Evolutionary conservation across 495 filamentous ascomycete genomes (phyloP).

Genomic region (Penicillium mononematosum): DNA sequence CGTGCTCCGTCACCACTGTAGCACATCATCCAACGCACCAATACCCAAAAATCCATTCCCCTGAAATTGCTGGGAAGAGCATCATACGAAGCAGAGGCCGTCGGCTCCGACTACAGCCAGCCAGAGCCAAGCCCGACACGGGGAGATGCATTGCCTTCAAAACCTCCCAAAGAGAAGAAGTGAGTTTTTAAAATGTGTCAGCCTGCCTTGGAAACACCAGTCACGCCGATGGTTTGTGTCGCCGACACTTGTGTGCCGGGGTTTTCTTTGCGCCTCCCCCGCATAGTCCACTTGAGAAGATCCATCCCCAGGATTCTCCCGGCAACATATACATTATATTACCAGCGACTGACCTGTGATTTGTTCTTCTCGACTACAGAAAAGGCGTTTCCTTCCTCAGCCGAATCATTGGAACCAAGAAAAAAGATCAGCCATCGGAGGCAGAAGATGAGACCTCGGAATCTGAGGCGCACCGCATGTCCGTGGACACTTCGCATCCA

Average conservation of each 20-base stretch:
- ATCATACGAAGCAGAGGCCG: slow-evolving; percentile 53
- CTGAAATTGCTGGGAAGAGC: slow-evolving; percentile 61
- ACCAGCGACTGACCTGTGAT: slow-evolving; percentile 7
- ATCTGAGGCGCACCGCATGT: slow-evolving; percentile 67
- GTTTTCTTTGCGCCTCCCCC: slow-evolving; percentile 6
- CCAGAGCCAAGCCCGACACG: slow-evolving; percentile 37
- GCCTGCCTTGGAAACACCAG: slow-evolving; percentile 5
- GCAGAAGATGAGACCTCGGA: slow-evolving; percentile 70
- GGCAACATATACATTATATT: neutral
- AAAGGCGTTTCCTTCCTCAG: slow-evolving; percentile 91
- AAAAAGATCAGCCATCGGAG: slow-evolving; percentile 54
- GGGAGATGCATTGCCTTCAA: slow-evolving; percentile 46
- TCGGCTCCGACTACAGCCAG: slow-evolving; percentile 46
- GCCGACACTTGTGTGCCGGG: slow-evolving; percentile 5
- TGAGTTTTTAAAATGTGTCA: slow-evolving; percentile 37
- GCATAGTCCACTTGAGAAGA: slow-evolving; percentile 5
- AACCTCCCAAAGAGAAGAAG: slow-evolving; percentile 64
- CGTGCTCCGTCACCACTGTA: slow-evolving; percentile 24
- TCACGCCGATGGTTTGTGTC: neutral
- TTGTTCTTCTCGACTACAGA: slow-evolving; percentile 40
- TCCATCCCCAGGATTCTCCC: neutral
- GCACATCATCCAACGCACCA: slow-evolving; percentile 82
- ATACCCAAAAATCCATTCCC: slow-evolving; percentile 68
- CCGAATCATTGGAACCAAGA: slow-evolving; percentile 79
- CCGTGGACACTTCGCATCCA: slow-evolving; percentile 75